Conservation (phyloP, 352 stramenopile genomes). For the Ophiocytium majus region DNA sequence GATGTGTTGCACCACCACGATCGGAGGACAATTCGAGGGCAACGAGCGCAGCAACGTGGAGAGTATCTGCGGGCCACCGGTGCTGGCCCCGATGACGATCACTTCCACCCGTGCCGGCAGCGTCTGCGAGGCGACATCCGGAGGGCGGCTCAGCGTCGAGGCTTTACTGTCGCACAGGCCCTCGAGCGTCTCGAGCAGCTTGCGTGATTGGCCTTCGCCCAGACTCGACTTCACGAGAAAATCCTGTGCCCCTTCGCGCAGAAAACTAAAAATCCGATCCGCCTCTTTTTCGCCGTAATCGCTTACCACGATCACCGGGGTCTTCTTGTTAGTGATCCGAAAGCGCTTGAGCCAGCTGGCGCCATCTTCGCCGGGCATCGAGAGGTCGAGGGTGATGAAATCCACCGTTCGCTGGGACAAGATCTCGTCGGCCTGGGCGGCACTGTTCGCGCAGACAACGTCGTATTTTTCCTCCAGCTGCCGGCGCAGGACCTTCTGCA, state of each 20-base stretch:
- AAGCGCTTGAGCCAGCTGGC: not conserved
- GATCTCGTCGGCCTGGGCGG: not conserved
- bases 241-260: not conserved
- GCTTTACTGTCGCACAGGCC: too few species aligned
- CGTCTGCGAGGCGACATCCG: too few species aligned
- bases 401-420: not conserved
- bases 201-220: too few species aligned
- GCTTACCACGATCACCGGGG: not conserved
- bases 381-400: slow-evolving; percentile 1
- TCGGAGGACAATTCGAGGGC: not conserved
- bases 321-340: not conserved
- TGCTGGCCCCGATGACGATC: slow-evolving; percentile 4
- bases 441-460: not conserved
- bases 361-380: not conserved
- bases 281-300: not conserved
- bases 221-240: not conserved
- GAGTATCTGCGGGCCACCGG: not conserved
- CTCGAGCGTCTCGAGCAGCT: too few species aligned
- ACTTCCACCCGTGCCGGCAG: too few species aligned
- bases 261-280: not conserved
- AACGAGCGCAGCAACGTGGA: not conserved
- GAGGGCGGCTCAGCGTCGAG: too few species aligned
- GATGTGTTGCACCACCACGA: not conserved
- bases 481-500: too few species aligned
- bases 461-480: too few species aligned